Conservation (phyloP, 2,329 filamentous ascomycete species). For the Pseudocercospora macadamiae region DNA sequence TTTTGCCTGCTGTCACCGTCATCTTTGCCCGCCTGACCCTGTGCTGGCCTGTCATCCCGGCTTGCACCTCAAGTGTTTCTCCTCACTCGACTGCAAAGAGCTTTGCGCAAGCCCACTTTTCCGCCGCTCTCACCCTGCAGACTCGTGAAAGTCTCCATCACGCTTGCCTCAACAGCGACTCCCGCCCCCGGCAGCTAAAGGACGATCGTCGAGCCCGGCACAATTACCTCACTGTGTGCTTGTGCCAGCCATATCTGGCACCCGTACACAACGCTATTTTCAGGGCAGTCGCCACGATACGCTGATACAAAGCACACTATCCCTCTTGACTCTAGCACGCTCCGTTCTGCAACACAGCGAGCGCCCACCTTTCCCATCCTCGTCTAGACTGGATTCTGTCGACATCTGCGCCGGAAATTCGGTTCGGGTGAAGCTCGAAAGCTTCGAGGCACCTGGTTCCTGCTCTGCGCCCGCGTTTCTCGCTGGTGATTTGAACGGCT, state of each 20-base stretch:
- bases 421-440: slow-evolving; percentile 30
- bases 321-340: slow-evolving; percentile 32
- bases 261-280: slow-evolving; percentile 40
- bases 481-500: slow-evolving; percentile 24
- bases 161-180: slow-evolving; percentile 28
- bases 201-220: slow-evolving; percentile 34
- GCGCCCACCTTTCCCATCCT: slow-evolving; percentile 31
- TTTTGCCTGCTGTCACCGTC: slow-evolving; percentile 9
- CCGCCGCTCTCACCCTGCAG: slow-evolving; percentile 26
- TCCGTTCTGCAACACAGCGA: slow-evolving; percentile 24
- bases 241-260: slow-evolving; percentile 35
- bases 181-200: slow-evolving; percentile 33
- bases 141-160: slow-evolving; percentile 29
- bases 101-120: slow-evolving; percentile 27
- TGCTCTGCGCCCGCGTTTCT: slow-evolving; percentile 21
- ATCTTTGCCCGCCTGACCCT: slow-evolving; percentile 10
- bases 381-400: slow-evolving; percentile 30
- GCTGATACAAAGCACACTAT: slow-evolving; percentile 33
- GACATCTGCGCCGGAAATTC: slow-evolving; percentile 33
- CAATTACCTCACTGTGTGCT: slow-evolving; percentile 39
- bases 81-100: not conserved
- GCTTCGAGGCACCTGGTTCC: slow-evolving; percentile 23
- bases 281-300: slow-evolving; percentile 42
- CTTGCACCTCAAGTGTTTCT: slow-evolving; percentile 6
- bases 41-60: slow-evolving; percentile 17